Evolutionary conservation across 1,284 basidiomycete genomes (phyloP), one percentile per base, ranked within the genome.

Genomic region (Papiliotrema laurentii): DNA sequence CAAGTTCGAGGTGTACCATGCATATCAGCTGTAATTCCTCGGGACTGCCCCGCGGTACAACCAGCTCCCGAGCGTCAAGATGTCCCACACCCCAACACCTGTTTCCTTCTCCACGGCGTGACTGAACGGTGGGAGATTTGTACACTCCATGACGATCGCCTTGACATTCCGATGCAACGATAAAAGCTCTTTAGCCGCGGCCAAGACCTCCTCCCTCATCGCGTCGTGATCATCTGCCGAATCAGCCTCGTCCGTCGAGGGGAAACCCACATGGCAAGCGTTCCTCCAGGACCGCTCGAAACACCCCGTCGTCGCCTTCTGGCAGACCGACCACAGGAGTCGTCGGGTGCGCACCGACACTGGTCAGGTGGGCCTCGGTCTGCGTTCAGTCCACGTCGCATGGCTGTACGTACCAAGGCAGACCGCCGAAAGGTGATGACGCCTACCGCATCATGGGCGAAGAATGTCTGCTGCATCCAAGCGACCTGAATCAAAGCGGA

Each of bases 71-170:
- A 62, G 47, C 11, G 54, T 58, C 31, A 62, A 26, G 18, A 62
- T 51, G 39, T 60, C 60, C 39, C 49, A 63, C 28, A 63, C 58
- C 24, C 39, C 47, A 19, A 48, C 34, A 5, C 60, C 60, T 2
- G 58, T 60, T 2, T 56, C 58, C 33, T 59, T 50, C n/a, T 49
- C 42, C 5, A 63, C 58, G 2, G 56, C 47, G 44, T 51, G 45
- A 18, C 51, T 37, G 50, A 63, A 63, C 2, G 60, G 60, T 21
- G 60, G 60, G 51, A 64, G 62, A 47, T 64, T 64, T 5, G 63
- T 64, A 47, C 63, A 64, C 47, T 64, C 63, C 2, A 64, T 47
- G 4, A 59, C 52, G 45, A 62, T 56, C 4, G 60, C 60, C 42
- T 51, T 59, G 50, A 64, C 53, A 5, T 47, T 47, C 1, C 51